phyloP scores from a whole-genome alignment of 1,284 basidiomycete genomes.

The Microbotryum silenes-acaulis region DNA sequence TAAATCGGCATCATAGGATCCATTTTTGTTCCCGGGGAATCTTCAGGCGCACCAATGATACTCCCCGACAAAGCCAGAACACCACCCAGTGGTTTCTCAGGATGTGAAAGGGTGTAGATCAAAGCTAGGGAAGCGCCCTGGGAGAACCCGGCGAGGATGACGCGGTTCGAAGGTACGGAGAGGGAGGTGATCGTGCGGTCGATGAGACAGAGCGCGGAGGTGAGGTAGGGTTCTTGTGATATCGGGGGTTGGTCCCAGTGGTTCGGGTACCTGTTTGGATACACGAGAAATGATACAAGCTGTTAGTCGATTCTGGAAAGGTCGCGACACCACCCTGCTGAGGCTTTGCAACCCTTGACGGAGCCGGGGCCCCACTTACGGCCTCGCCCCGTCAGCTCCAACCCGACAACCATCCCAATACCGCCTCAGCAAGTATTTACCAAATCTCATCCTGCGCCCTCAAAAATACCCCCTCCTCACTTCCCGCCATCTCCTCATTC shows the following conservation, averaged over 20 bases:
- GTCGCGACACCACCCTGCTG: too few species aligned
- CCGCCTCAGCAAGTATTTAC: neutral
- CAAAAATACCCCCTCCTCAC: neutral
- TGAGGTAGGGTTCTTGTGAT: constrained; percentile 6
- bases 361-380: too few species aligned
- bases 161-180: neutral
- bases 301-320: too few species aligned
- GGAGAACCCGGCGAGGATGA: constrained; percentile 5
- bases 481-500: neutral
- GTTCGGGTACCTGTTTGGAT: neutral
- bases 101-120: neutral
- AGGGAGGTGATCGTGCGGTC: constrained; percentile 1
- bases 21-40: neutral
- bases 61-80: neutral
- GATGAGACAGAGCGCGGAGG: neutral
- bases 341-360: too few species aligned
- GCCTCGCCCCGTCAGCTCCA: too few species aligned
- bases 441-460: constrained; percentile 8
- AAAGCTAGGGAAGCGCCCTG: constrained; percentile 4
- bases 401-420: too few species aligned
- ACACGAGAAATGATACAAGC: too few species aligned
- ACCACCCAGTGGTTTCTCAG: neutral
- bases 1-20: neutral
- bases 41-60: neutral
- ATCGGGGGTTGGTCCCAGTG: neutral